Conservation (phyloP, 441 rosid species). For the Sinapis alba region DNA sequence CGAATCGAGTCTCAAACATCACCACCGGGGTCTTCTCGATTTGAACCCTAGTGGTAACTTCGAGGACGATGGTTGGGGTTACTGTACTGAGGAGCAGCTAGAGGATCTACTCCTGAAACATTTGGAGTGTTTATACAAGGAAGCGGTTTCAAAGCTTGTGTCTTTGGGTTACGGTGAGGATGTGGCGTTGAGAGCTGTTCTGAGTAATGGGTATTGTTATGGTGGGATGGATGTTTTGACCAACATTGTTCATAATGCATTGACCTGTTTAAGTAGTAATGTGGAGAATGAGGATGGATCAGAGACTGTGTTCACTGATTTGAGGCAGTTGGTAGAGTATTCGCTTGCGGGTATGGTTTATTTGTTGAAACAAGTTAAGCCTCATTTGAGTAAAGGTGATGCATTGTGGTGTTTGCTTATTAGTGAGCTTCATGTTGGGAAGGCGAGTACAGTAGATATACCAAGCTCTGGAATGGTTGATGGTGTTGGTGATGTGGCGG, state of each 20-base stretch:
- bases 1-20: slow-evolving; percentile 58
- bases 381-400: slow-evolving; percentile 86
- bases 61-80: slow-evolving; percentile 77
- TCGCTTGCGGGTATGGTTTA: slow-evolving; percentile 84
- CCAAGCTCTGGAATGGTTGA: slow-evolving; percentile 49
- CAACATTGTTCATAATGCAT: background rate
- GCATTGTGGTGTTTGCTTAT: slow-evolving; percentile 97
- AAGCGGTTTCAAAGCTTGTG: slow-evolving; percentile 74
- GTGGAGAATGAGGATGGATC: slow-evolving; percentile 51
- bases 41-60: slow-evolving; percentile 35
- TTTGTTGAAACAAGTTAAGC: slow-evolving; percentile 82
- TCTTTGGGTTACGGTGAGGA: slow-evolving; percentile 73
- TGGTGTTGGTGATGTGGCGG: too few species aligned
- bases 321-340: slow-evolving; percentile 79
- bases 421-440: slow-evolving; percentile 90
- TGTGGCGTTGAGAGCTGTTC: slow-evolving; percentile 65
- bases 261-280: slow-evolving; percentile 69
- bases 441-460: slow-evolving; percentile 72
- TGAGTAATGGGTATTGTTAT: slow-evolving; percentile 78
- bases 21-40: slow-evolving; percentile 50
- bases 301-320: slow-evolving; percentile 62
- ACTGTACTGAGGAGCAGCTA: slow-evolving; percentile 81
- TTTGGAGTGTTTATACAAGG: slow-evolving; percentile 64
- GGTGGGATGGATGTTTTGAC: slow-evolving; percentile 77
- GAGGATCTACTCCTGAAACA: slow-evolving; percentile 73